Evolutionary conservation across 2,329 filamentous ascomycete species (phyloP).

Genomic region (Paecilomyces dactylethromorphus): DNA sequence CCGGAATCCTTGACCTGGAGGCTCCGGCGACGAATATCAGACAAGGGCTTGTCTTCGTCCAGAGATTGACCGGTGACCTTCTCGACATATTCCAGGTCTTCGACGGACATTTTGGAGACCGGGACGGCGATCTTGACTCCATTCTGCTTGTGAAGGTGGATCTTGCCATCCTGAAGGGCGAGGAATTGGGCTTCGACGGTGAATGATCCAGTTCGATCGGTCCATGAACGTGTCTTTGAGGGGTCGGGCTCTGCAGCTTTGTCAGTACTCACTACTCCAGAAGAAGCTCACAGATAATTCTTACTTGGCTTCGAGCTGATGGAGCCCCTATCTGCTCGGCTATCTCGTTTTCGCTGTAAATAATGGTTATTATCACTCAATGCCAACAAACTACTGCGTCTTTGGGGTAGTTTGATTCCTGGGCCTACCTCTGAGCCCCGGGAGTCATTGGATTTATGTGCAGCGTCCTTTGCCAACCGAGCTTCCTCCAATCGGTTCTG

Average conservation of each 20-base stretch:
- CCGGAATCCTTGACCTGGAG: conserved; percentile 40
- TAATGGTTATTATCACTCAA: conserved; percentile 60
- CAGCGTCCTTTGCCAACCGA: conserved; percentile 71
- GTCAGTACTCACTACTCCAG: background rate
- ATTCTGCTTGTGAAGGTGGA: conserved; percentile 95
- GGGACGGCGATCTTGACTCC: conserved; percentile 98
- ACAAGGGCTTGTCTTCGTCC: conserved; percentile 86
- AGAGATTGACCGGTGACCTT: conserved; percentile 77
- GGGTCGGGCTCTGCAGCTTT: conserved; percentile 65
- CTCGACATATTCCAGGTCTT: conserved; percentile 94
- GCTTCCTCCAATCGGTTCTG: conserved; percentile 75
- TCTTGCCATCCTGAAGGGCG: conserved; percentile 88
- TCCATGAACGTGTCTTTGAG: conserved; percentile 83
- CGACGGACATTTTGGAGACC: conserved; percentile 87
- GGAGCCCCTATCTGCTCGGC: conserved; percentile 53
- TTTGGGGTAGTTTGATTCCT: conserved; percentile 67
- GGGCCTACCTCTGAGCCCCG: conserved; percentile 66
- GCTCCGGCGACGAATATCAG: conserved; percentile 61
- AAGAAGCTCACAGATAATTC: conserved; percentile 19
- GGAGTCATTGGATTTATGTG: conserved; percentile 52
- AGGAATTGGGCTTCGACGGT: conserved; percentile 97
- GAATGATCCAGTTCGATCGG: conserved; percentile 89
- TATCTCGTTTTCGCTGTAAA: conserved; percentile 69
- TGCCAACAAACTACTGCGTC: conserved; percentile 70
- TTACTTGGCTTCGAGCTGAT: conserved; percentile 64